Percentiles rank a stretch among this genome's conserved stretches.
phyloP scores from a whole-genome alignment of 768 basidiomycete species.

The Auriscalpium vulgare region DNA sequence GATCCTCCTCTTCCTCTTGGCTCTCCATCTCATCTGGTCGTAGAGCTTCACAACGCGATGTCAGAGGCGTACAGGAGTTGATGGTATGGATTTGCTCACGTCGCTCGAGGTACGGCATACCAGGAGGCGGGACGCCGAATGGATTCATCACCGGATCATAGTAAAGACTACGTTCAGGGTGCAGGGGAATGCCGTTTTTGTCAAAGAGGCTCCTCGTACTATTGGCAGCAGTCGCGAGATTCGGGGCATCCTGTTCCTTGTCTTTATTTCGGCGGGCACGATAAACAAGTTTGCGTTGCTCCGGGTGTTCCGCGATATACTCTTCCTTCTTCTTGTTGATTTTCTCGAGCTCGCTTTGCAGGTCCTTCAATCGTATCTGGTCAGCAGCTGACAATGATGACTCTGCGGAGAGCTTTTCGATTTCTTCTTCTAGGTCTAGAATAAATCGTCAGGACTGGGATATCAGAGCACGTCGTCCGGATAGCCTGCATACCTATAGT shows the following conservation, averaged over 20 bases:
- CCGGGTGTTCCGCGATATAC: constrained; percentile 89
- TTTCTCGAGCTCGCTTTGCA: constrained; percentile 72
- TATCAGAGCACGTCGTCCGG: neutral
- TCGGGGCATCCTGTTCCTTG: constrained; percentile 32
- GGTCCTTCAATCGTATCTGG: constrained; percentile 55
- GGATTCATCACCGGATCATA: constrained; percentile 93
- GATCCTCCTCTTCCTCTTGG: constrained; percentile 42
- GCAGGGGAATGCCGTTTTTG: constrained; percentile 76
- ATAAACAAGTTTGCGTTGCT: constrained; percentile 82
- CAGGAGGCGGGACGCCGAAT: constrained; percentile 88
- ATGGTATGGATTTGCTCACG: constrained; percentile 39
- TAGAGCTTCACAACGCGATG: constrained; percentile 35
- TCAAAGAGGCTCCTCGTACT: constrained; percentile 66
- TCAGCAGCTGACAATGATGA: constrained; percentile 40
- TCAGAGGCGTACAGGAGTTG: neutral
- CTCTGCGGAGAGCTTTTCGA: constrained; percentile 53
- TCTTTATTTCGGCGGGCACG: constrained; percentile 37
- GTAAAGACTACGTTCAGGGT: constrained; percentile 89
- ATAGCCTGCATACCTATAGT: constrained; percentile 54
- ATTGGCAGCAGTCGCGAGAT: constrained; percentile 30
- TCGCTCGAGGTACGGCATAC: constrained; percentile 91
- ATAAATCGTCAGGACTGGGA: neutral
- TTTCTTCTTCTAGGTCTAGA: constrained; percentile 75
- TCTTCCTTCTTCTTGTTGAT: constrained; percentile 86
- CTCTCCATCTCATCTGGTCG: constrained; percentile 53